Evolutionary conservation across 305 asterid genomes (phyloP), one percentile per base, ranked within the genome.

Genomic region (Ajuga reptans): DNA sequence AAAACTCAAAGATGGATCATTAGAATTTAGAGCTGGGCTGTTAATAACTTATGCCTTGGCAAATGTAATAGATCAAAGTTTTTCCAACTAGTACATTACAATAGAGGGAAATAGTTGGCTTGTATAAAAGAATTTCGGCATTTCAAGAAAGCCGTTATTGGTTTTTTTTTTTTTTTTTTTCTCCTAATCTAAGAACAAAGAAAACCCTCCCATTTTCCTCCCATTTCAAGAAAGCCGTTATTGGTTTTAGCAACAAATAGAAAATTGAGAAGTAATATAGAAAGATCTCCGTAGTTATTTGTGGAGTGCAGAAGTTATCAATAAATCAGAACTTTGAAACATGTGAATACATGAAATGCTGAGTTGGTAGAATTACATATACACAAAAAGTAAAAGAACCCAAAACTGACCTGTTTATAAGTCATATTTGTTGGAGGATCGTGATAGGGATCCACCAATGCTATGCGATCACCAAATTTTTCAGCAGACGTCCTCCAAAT

Each of bases 401-500:
- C 4, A 59, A 65, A n/a, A 31, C 41, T 51, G 61, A 87, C 98
- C 97, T 92, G 89, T 64, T 83, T 89, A 74, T 93, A 93, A 21
- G 90, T 90, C 84, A 87, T 72, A 75, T 72, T 89, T 34, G 87
- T 89, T 29, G 96, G 91, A 67, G 99, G 99, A 69, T 93, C 84
- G 57, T 90, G 97, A 83, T 93, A 87, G 17, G 85, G 90, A 65
- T 93, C 99, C 72, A 82, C 82, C 50, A 93, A 66, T 64, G 99
- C 99, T 42, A 84, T 60, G 49, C 78, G 84, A 68, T 93, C 91
- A 55, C 90, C 97, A 76, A 80, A 93, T 62, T 87, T 89, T 78
- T 91, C 93, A 4, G 97, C 92, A 36, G 90, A 89, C 53, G 83
- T 83, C 72, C 87, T 81, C 99, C 99, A 93, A 78, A 93, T 93